Percentiles rank a stretch among this genome's conserved stretches.
phyloP scores from a whole-genome alignment of 805 yeast species.

The Schizosaccharomyces pombe region DNA sequence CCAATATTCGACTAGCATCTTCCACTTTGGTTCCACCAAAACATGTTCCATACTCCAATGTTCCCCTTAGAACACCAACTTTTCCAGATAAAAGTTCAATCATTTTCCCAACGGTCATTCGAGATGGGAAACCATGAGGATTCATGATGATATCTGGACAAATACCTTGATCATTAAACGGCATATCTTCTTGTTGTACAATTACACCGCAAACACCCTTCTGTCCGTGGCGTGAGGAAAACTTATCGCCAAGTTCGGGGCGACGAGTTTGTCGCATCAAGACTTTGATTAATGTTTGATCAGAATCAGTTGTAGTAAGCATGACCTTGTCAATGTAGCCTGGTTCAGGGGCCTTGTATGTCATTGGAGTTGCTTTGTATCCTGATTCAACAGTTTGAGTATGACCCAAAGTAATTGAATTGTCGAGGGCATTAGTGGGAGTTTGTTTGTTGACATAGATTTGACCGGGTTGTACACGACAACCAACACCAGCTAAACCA shows the following conservation, averaged over 20 bases:
- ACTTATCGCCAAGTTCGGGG: slow-evolving; percentile 93
- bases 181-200: slow-evolving; percentile 90
- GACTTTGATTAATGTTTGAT: slow-evolving; percentile 82
- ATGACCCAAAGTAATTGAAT: slow-evolving; percentile 22
- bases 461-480: slow-evolving; percentile 73
- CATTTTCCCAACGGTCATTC: slow-evolving; percentile 99
- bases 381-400: slow-evolving; percentile 20
- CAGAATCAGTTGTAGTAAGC: slow-evolving; percentile 90
- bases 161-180: slow-evolving; percentile 80
- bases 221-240: slow-evolving; percentile 93
- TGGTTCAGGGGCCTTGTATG: slow-evolving; percentile 86
- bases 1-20: slow-evolving; percentile 77
- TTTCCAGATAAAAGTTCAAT: slow-evolving; percentile 87
- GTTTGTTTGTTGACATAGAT: slow-evolving; percentile 82
- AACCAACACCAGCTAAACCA: slow-evolving; percentile 92
- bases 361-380: slow-evolving; percentile 76
- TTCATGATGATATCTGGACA: slow-evolving; percentile 93
- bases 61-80: slow-evolving; percentile 86
- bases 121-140: slow-evolving; percentile 98
- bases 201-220: slow-evolving; percentile 98
- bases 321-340: slow-evolving; percentile 89
- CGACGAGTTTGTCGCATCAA: slow-evolving; percentile 83
- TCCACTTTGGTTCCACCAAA: slow-evolving; percentile 93
- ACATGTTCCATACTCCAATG: slow-evolving; percentile 88
- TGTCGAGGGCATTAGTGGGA: slow-evolving; percentile 58